These are phyloP conservation scores for Sphenostylis stenocarpa DNA, from an alignment of 306 rosid genomes.

Conservation along the genomic window DNA sequence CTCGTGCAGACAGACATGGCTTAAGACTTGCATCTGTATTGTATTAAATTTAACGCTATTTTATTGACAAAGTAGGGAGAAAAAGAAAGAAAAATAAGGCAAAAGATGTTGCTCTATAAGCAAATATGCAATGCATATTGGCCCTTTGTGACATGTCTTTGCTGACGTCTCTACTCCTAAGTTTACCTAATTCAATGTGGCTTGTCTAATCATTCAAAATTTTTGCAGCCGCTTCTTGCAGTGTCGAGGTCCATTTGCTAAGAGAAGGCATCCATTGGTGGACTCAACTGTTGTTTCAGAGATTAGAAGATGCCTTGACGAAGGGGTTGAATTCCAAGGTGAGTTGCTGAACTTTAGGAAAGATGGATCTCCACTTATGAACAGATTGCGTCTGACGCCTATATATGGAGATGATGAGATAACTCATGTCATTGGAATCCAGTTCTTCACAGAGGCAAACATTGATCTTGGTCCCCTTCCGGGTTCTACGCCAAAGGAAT, in stretches of 20 bases:
- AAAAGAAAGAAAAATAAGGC: slow-evolving; percentile 17
- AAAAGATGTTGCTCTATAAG: neutral
- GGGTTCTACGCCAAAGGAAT: slow-evolving; percentile 60
- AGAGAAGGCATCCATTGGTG: slow-evolving; percentile 94
- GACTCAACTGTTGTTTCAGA: slow-evolving; percentile 83
- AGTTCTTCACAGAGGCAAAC: slow-evolving; percentile 83
- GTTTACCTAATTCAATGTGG: slow-evolving; percentile 1
- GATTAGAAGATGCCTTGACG: slow-evolving; percentile 84
- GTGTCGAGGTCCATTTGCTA: slow-evolving; percentile 97
- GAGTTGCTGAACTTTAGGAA: slow-evolving; percentile 95
- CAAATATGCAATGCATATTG: neutral
- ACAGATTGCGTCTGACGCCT: slow-evolving; percentile 87
- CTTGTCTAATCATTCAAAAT: slow-evolving; percentile 30
- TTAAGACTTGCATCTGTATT: neutral
- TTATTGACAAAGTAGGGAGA: slow-evolving; percentile 14
- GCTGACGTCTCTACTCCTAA: neutral
- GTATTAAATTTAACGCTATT: neutral
- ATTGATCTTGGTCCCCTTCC: slow-evolving; percentile 92
- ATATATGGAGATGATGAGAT: slow-evolving; percentile 94
- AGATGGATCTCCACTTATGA: slow-evolving; percentile 99
- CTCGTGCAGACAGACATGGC: slow-evolving; percentile 5
- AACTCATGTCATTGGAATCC: slow-evolving; percentile 93
- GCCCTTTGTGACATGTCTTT: neutral
- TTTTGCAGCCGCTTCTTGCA: slow-evolving; percentile 96
- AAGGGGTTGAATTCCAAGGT: slow-evolving; percentile 95